These are phyloP conservation scores for Nemania serpens DNA, from an alignment of 2,329 filamentous ascomycete genomes.

Conservation along the genomic window DNA sequence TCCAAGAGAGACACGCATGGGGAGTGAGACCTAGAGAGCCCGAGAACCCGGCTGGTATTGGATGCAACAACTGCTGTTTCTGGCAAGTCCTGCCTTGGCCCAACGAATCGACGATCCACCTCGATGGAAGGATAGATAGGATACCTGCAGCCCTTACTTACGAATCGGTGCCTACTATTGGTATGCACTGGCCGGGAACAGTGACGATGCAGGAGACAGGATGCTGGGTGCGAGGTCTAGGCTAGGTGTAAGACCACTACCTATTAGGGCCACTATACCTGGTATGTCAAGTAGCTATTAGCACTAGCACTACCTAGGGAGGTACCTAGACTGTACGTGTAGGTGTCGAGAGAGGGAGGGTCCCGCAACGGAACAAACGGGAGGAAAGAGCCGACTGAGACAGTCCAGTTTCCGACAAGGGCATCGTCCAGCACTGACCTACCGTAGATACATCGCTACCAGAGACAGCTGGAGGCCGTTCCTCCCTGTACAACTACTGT, in stretches of 20 bases:
- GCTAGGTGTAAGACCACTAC: no score
- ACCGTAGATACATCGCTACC: not conserved
- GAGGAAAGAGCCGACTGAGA: constrained; percentile 24
- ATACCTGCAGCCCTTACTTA: no score
- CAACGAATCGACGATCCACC: constrained; percentile 16
- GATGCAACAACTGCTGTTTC: constrained; percentile 10
- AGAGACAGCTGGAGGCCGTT: not conserved
- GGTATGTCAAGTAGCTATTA: no score
- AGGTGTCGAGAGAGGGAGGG: not conserved
- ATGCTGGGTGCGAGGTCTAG: no score
- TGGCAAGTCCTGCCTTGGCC: constrained; percentile 21
- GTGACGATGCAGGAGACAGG: no score
- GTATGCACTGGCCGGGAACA: no score
- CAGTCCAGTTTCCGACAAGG: constrained; percentile 3
- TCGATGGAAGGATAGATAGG: constrained; percentile 8
- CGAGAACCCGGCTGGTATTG: no score
- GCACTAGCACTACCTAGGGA: not conserved
- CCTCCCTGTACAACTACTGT: not conserved
- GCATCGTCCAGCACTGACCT: not conserved
- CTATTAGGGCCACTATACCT: no score
- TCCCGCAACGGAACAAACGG: constrained; percentile 11
- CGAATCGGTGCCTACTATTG: no score
- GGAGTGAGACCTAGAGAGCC: no score
- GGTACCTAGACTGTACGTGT: not conserved
- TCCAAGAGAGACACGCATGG: no score